phyloP scores from a whole-genome alignment of 2,329 filamentous ascomycete species.

The Paecilomyces sp. region DNA sequence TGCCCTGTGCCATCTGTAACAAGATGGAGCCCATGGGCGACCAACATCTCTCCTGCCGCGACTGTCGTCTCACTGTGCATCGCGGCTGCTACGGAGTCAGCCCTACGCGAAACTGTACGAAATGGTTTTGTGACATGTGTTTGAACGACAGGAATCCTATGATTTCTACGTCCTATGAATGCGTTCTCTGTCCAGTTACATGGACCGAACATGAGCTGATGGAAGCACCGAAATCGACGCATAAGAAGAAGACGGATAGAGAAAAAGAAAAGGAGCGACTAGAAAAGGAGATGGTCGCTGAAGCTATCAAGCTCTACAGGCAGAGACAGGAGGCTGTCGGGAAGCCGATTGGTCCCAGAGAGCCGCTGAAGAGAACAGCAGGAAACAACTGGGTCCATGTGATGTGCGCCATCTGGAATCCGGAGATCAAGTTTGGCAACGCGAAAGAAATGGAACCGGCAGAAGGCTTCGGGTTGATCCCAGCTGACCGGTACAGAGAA shows the following conservation, averaged over 20 bases:
- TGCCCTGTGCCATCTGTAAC: slow-evolving; percentile 82
- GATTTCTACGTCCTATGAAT: slow-evolving; percentile 91
- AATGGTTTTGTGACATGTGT: slow-evolving; percentile 97
- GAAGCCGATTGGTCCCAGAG: slow-evolving; percentile 74
- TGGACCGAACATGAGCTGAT: slow-evolving; percentile 76
- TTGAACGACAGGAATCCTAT: slow-evolving; percentile 86
- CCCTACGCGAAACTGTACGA: slow-evolving; percentile 57
- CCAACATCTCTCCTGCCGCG: slow-evolving; percentile 69
- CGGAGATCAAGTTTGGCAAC: slow-evolving; percentile 87
- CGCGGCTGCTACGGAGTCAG: slow-evolving; percentile 87
- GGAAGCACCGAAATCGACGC: slow-evolving; percentile 68
- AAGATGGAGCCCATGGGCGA: slow-evolving; percentile 65
- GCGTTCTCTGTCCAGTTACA: slow-evolving; percentile 81
- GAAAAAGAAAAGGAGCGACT: slow-evolving; percentile 81
- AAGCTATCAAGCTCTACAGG: slow-evolving; percentile 72
- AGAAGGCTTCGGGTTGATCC: slow-evolving; percentile 82
- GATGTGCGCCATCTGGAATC: slow-evolving; percentile 82
- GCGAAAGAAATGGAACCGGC: slow-evolving; percentile 74
- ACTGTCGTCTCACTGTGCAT: slow-evolving; percentile 88
- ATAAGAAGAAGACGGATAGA: slow-evolving; percentile 87
- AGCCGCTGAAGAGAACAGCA: slow-evolving; percentile 85
- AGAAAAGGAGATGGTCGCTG: slow-evolving; percentile 76
- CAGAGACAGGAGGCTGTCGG: slow-evolving; percentile 77
- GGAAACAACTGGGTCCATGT: slow-evolving; percentile 99
- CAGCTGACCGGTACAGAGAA: slow-evolving; percentile 64